Conservation (phyloP, 1,139 yeast genomes). For the Kurtzmaniella quercitrusa region DNA sequence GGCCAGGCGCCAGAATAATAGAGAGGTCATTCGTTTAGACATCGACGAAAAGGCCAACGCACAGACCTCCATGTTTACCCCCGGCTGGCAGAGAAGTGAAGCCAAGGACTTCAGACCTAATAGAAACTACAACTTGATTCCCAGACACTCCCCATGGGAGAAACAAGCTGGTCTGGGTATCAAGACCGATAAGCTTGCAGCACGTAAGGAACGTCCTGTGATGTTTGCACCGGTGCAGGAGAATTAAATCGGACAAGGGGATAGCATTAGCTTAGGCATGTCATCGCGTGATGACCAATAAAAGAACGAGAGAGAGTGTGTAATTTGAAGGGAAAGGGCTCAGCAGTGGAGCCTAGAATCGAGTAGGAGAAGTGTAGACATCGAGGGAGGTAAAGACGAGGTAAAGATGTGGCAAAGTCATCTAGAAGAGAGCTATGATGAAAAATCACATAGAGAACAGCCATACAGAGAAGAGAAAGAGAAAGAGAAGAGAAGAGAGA, state of each 20-base stretch:
- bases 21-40: conserved; percentile 17
- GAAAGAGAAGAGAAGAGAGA: too few species aligned
- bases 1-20: conserved; percentile 33
- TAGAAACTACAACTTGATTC: conserved; percentile 36
- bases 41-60: conserved; percentile 42
- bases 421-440: too few species aligned
- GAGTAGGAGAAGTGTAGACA: too few species aligned
- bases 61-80: conserved; percentile 18
- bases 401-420: too few species aligned
- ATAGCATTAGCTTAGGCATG: conserved; percentile 3
- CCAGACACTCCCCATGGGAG: conserved; percentile 42
- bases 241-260: not conserved
- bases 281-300: conserved; percentile 3
- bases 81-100: conserved; percentile 3
- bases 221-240: conserved; percentile 32
- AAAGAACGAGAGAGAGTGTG: not conserved
- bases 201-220: conserved; percentile 41
- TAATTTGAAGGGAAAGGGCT: not conserved
- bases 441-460: too few species aligned
- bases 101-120: conserved; percentile 27
- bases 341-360: too few species aligned
- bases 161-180: conserved; percentile 45
- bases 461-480: too few species aligned
- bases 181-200: conserved; percentile 41
- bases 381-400: too few species aligned